Evolutionary conservation across 164 flowering plant genomes (phyloP).

Genomic region (Houttuynia cordata): DNA sequence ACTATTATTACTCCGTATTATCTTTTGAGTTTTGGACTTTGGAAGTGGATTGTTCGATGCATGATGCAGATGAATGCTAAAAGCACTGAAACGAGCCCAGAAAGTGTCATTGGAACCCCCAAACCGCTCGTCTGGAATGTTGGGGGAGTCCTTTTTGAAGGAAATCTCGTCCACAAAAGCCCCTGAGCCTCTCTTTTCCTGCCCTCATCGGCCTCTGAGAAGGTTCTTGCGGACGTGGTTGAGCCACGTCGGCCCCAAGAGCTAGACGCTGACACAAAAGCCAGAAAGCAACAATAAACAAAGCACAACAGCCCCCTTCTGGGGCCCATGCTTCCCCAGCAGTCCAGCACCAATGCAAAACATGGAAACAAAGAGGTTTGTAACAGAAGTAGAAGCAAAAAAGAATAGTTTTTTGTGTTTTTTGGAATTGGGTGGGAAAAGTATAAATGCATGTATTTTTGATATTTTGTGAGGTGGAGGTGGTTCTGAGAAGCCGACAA

Average conservation of each 20-base stretch:
- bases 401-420: too few relatives aligned
- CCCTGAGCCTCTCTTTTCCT: neutral
- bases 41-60: too few relatives aligned
- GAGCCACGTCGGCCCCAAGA: conserved; percentile 3
- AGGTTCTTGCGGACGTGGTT: conserved; percentile 1
- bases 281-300: neutral
- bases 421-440: neutral
- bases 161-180: neutral
- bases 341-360: too few relatives aligned
- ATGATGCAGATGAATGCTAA: too few relatives aligned
- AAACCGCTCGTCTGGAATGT: too few relatives aligned
- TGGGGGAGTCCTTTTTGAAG: neutral
- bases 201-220: neutral
- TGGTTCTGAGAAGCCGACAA: conserved; percentile 9
- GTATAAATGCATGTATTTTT: neutral
- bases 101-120: too few relatives aligned
- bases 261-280: neutral
- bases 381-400: too few relatives aligned
- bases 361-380: too few relatives aligned
- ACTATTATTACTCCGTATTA: too few relatives aligned
- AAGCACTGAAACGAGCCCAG: too few relatives aligned
- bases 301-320: neutral
- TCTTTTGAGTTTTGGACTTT: too few relatives aligned
- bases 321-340: neutral
- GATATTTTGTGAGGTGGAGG: conserved; percentile 24